A percentile compares a stretch with the other conserved stretches of the same genome.
phyloP scores from a whole-genome alignment of 768 basidiomycete species.

The Serendipita sp. region DNA sequence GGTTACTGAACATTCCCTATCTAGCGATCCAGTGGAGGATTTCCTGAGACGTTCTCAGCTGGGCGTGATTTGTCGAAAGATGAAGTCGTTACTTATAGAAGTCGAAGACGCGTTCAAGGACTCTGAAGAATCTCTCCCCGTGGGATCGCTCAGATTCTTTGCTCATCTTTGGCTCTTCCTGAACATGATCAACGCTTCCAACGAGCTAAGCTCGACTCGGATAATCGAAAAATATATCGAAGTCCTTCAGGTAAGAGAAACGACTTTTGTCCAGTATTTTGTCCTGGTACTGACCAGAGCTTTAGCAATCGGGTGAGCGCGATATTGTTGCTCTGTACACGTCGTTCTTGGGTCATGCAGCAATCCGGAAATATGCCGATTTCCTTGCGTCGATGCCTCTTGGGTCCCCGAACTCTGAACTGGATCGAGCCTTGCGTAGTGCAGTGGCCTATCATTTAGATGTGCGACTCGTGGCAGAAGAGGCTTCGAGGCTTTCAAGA shows the following conservation, averaged over 20 bases:
- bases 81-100: constrained; percentile 46
- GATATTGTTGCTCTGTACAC: constrained; percentile 90
- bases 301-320: constrained; percentile 55
- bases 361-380: constrained; percentile 78
- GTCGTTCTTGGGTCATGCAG: constrained; percentile 75
- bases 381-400: constrained; percentile 71
- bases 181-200: constrained; percentile 57
- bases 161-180: constrained; percentile 84
- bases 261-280: neutral
- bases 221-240: constrained; percentile 81
- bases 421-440: neutral
- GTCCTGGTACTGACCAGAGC: neutral
- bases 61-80: constrained; percentile 57
- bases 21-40: constrained; percentile 46
- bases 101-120: constrained; percentile 28
- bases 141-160: constrained; percentile 50
- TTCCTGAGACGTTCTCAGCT: constrained; percentile 73
- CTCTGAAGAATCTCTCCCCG: constrained; percentile 25
- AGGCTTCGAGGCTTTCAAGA: neutral
- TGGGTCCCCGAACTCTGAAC: constrained; percentile 42
- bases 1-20: neutral
- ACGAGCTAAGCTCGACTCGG: constrained; percentile 57
- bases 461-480: neutral
- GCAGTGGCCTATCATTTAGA: neutral
- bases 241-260: constrained; percentile 53